Conservation (phyloP, 75 land plant species). For the Selaginella tamariscina region DNA sequence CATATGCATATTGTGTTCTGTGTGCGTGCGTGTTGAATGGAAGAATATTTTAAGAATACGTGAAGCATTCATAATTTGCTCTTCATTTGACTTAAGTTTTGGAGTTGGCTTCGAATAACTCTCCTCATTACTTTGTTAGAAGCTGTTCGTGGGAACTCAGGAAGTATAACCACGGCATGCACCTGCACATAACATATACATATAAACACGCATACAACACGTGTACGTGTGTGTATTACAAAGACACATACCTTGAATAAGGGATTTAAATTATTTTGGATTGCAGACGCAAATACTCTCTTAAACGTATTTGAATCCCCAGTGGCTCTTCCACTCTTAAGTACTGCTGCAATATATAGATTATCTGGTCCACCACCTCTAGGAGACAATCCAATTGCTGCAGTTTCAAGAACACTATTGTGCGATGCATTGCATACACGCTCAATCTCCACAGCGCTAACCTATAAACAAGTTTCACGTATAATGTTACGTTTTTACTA, state of each 20-base stretch:
- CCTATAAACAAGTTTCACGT: constrained; percentile 26
- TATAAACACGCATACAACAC: neutral
- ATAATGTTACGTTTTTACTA: too few relatives aligned
- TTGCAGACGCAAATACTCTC: constrained; percentile 40
- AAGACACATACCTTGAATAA: constrained; percentile 52
- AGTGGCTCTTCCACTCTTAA: constrained; percentile 29
- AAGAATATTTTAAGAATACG: too few relatives aligned
- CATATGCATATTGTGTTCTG: too few relatives aligned
- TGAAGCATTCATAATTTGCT: too few relatives aligned
- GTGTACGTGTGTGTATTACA: neutral
- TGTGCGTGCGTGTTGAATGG: too few relatives aligned
- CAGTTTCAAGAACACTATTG: constrained; percentile 62
- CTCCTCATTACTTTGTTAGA: constrained; percentile 96
- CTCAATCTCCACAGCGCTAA: constrained; percentile 92
- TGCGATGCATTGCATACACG: constrained; percentile 71
- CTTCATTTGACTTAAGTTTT: too few relatives aligned
- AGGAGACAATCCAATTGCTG: constrained; percentile 81
- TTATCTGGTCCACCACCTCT: constrained; percentile 80
- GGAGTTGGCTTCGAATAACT: constrained; percentile 53
- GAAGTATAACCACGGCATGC: constrained; percentile 32
- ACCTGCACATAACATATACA: constrained; percentile 36
- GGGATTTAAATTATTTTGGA: constrained; percentile 81
- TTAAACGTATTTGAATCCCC: constrained; percentile 23
- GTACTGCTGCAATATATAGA: constrained; percentile 56
- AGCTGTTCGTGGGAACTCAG: constrained; percentile 83